These are phyloP conservation scores for Cercospora sp. DNA, from an alignment of 2,329 filamentous ascomycete genomes.

Conservation along the genomic window DNA sequence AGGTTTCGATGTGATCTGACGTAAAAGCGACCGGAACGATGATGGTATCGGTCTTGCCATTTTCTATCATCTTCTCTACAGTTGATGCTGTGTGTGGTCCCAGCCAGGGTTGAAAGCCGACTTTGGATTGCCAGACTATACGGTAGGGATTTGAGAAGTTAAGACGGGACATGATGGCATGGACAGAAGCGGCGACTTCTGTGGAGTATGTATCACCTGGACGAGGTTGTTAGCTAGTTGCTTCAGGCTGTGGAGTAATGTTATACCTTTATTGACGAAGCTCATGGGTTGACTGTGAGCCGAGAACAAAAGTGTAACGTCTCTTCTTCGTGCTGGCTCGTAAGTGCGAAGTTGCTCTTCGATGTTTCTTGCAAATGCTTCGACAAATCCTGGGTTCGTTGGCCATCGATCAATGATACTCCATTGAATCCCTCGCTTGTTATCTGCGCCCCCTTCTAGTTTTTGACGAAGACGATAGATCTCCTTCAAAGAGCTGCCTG, in stretches of 20 bases:
- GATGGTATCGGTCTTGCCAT: not conserved
- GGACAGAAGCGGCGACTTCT: not conserved
- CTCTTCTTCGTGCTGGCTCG: not conserved
- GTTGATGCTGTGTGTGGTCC: not conserved
- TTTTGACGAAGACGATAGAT: not conserved
- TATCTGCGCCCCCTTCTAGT: not conserved
- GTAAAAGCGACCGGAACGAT: not conserved
- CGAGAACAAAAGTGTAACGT: not conserved
- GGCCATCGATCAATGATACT: not conserved
- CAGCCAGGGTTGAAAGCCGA: not conserved
- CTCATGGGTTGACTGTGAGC: not conserved
- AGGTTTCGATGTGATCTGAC: not conserved
- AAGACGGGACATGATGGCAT: not conserved
- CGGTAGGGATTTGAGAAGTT: not conserved
- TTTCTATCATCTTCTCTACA: not conserved
- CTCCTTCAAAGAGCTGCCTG: not conserved
- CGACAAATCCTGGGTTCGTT: not conserved
- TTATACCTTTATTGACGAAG: not conserved
- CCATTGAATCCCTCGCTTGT: not conserved
- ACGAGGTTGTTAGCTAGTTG: too few species aligned
- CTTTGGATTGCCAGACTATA: not conserved
- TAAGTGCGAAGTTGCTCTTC: not conserved
- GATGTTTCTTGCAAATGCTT: not conserved
- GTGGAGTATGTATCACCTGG: not conserved
- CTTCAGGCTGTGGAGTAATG: too few species aligned